Conservation (phyloP, 2,329 filamentous ascomycete genomes). For the Xylariales sp. region DNA sequence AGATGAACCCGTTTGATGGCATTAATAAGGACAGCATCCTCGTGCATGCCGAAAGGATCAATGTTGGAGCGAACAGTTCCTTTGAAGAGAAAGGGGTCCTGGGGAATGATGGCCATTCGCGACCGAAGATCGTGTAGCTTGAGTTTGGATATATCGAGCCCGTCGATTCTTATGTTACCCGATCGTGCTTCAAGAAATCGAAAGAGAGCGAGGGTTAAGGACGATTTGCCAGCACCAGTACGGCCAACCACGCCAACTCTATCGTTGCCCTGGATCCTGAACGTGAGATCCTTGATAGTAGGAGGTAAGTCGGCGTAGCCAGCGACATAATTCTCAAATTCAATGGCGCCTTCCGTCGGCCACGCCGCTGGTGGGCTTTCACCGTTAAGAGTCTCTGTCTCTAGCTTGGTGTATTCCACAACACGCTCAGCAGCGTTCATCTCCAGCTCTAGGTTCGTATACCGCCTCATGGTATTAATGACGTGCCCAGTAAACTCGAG, state of each 20-base stretch:
- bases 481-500: too few relatives aligned
- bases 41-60: slow-evolving; percentile 67
- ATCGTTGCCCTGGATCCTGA: slow-evolving; percentile 62
- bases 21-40: slow-evolving; percentile 36
- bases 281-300: slow-evolving; percentile 62
- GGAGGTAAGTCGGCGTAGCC: slow-evolving; percentile 38
- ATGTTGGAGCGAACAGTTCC: slow-evolving; percentile 69
- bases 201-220: slow-evolving; percentile 67
- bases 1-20: not conserved
- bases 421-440: slow-evolving; percentile 73
- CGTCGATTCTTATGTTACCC: slow-evolving; percentile 66
- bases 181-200: slow-evolving; percentile 65
- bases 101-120: slow-evolving; percentile 72
- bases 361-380: not conserved
- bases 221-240: slow-evolving; percentile 73
- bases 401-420: not conserved
- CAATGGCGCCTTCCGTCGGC: not conserved
- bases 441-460: slow-evolving; percentile 67
- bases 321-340: slow-evolving; percentile 16
- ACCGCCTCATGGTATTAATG: slow-evolving; percentile 57
- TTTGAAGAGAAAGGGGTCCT: slow-evolving; percentile 69
- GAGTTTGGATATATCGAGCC: slow-evolving; percentile 63
- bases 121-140: slow-evolving; percentile 67
- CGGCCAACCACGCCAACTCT: slow-evolving; percentile 75
- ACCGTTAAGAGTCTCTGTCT: not conserved